Percentiles rank a stretch among this genome's conserved stretches.
Conservation (phyloP, 257 asterid species). For the Capsicum chinense region DNA sequence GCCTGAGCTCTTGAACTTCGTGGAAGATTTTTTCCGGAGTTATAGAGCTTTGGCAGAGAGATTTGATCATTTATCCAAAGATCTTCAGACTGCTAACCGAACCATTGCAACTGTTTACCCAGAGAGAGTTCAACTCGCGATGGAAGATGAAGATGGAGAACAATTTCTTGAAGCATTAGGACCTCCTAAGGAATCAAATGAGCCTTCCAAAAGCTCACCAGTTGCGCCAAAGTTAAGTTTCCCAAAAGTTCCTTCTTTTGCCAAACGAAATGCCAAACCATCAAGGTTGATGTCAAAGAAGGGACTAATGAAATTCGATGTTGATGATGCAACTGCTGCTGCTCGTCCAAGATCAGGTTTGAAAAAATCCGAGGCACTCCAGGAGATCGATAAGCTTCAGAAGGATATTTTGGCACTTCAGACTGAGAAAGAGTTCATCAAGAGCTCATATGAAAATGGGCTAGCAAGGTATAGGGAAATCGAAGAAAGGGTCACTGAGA, state of each 20-base stretch:
- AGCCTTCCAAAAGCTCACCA: slow-evolving; percentile 31
- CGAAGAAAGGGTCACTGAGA: slow-evolving; percentile 43
- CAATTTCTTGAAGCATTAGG: slow-evolving; percentile 22
- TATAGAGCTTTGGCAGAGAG: slow-evolving; percentile 66
- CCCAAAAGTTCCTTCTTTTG: slow-evolving; percentile 33
- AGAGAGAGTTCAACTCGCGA: slow-evolving; percentile 43
- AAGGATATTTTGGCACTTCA: slow-evolving; percentile 54
- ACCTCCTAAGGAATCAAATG: slow-evolving; percentile 21
- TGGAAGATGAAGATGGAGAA: slow-evolving; percentile 47
- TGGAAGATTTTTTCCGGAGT: slow-evolving; percentile 57
- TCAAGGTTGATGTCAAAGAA: slow-evolving; percentile 53
- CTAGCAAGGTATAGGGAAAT: slow-evolving; percentile 49
- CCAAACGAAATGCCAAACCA: slow-evolving; percentile 36
- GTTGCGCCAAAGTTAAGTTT: slow-evolving; percentile 41
- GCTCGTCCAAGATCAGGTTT: slow-evolving; percentile 41
- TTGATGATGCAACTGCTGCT: slow-evolving; percentile 25
- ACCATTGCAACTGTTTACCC: slow-evolving; percentile 56
- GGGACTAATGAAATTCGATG: slow-evolving; percentile 40
- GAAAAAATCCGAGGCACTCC: slow-evolving; percentile 47
- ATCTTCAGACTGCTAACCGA: slow-evolving; percentile 58
- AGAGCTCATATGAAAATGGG: slow-evolving; percentile 48
- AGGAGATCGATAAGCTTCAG: slow-evolving; percentile 48
- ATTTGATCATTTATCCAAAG: slow-evolving; percentile 57
- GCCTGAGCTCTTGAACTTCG: slow-evolving; percentile 58
- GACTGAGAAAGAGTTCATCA: slow-evolving; percentile 52